phyloP scores from a whole-genome alignment of 768 basidiomycete species.

The Boletus speciosus region DNA sequence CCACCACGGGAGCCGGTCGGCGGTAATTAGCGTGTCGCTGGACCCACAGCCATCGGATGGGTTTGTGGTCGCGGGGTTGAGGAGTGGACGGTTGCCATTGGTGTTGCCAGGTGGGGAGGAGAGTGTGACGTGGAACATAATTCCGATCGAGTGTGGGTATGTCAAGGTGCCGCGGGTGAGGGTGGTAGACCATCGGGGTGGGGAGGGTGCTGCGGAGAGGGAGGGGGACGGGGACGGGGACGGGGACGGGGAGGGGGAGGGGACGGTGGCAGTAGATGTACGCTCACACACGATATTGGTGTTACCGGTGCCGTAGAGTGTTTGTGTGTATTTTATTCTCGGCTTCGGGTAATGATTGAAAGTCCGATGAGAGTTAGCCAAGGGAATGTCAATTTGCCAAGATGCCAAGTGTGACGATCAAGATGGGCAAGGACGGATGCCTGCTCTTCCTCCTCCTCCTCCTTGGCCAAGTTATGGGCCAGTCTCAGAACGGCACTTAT shows the following conservation, averaged over 20 bases:
- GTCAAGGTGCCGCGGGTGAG: constrained; percentile 58
- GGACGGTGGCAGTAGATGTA: constrained; percentile 38
- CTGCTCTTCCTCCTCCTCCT: constrained; percentile 4
- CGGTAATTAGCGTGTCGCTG: constrained; percentile 66
- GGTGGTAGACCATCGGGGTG: constrained; percentile 49
- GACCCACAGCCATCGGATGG: constrained; percentile 65
- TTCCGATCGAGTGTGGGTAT: constrained; percentile 74
- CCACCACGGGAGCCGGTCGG: constrained; percentile 56
- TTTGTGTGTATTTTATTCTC: neutral
- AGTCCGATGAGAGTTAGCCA: neutral
- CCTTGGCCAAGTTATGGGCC: constrained; percentile 22
- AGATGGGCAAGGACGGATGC: neutral
- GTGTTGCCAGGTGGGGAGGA: constrained; percentile 75
- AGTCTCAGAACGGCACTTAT: constrained; percentile 10
- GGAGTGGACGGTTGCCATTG: constrained; percentile 62
- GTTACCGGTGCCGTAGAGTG: constrained; percentile 27
- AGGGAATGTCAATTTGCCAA: neutral
- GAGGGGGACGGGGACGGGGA: constrained; percentile 28
- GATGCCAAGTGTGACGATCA: neutral
- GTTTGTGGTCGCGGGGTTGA: constrained; percentile 80
- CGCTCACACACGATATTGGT: constrained; percentile 26
- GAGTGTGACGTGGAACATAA: constrained; percentile 59
- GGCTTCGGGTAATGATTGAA: neutral
- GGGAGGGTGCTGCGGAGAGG: constrained; percentile 9
- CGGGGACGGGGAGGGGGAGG: constrained; percentile 23